Percentiles rank a stretch among this genome's conserved stretches.
phyloP scores from a whole-genome alignment of 805 yeast species.

The Candida loeiensis region DNA sequence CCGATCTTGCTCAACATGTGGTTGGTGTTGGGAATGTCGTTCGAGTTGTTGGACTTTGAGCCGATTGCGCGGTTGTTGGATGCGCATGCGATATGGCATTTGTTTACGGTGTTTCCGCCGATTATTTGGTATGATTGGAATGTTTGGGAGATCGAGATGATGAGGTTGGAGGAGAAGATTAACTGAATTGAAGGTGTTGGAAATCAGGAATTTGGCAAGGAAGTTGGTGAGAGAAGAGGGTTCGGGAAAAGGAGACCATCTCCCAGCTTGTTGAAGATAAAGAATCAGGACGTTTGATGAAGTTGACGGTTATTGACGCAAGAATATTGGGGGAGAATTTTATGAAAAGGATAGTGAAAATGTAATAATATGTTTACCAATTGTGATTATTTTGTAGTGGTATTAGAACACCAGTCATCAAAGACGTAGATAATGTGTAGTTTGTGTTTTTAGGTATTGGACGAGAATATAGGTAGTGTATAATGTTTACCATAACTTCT shows the following conservation, averaged over 20 bases:
- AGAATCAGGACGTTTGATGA: too few relatives aligned
- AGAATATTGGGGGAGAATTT: too few relatives aligned
- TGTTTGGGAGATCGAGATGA: constrained; percentile 42
- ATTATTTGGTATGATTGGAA: constrained; percentile 66
- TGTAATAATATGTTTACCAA: too few relatives aligned
- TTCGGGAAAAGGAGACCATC: background rate
- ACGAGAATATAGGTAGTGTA: too few relatives aligned
- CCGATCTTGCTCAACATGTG: constrained; percentile 34
- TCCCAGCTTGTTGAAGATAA: too few relatives aligned
- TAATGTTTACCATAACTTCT: too few relatives aligned
- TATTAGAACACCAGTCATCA: too few relatives aligned
- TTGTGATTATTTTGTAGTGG: too few relatives aligned
- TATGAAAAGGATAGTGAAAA: too few relatives aligned
- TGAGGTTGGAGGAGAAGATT: constrained; percentile 9
- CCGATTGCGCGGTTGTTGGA: constrained; percentile 54
- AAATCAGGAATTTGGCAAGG: background rate
- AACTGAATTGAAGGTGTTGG: constrained; percentile 3
- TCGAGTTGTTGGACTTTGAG: constrained; percentile 35
- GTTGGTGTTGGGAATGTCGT: constrained; percentile 28
- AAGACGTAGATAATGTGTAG: too few relatives aligned
- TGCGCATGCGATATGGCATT: constrained; percentile 94
- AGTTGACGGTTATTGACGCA: too few relatives aligned
- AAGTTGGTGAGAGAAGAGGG: background rate
- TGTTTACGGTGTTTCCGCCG: constrained; percentile 80
- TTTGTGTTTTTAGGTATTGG: too few relatives aligned